Conservation (phyloP, 371 early-diverging fungal genomes). For the Lichtheimia ramosa region DNA sequence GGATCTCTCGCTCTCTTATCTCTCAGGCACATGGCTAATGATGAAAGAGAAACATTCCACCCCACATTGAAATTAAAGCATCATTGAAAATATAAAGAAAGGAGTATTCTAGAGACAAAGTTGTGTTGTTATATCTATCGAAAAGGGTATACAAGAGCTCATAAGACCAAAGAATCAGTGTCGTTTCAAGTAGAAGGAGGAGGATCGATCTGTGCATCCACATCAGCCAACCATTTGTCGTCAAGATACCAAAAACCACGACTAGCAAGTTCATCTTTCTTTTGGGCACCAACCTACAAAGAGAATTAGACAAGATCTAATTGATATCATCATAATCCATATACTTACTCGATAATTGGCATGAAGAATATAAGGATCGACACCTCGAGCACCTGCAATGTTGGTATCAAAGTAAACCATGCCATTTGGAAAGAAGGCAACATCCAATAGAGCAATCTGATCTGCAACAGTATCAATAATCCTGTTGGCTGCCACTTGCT, state of each 20-base stretch:
- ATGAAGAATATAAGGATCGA: slow-evolving; percentile 42
- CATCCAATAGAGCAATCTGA: slow-evolving; percentile 31
- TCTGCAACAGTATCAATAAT: slow-evolving; percentile 4
- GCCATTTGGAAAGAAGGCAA: slow-evolving; percentile 41
- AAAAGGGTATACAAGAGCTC: too few relatives aligned
- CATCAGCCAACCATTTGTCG: slow-evolving; percentile 34
- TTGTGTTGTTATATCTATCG: too few relatives aligned
- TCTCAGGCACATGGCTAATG: too few relatives aligned
- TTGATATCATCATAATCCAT: background rate
- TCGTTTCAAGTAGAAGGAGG: background rate
- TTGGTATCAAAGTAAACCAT: slow-evolving; percentile 29
- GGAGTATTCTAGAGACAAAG: too few relatives aligned
- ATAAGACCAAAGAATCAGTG: background rate
- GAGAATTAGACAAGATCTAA: background rate
- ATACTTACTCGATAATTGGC: slow-evolving; percentile 34
- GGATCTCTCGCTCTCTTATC: too few relatives aligned
- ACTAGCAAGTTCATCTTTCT: slow-evolving; percentile 34
- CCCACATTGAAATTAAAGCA: too few relatives aligned
- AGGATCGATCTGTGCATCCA: slow-evolving; percentile 21
- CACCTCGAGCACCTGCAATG: slow-evolving; percentile 22
- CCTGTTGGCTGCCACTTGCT: slow-evolving; percentile 40
- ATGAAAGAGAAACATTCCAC: too few relatives aligned
- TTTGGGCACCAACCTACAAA: slow-evolving; percentile 48
- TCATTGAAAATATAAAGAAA: too few relatives aligned
- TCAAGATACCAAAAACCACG: slow-evolving; percentile 38